Evolutionary conservation across 1,284 basidiomycete genomes (phyloP).

Genomic region (Sutorius eximius): DNA sequence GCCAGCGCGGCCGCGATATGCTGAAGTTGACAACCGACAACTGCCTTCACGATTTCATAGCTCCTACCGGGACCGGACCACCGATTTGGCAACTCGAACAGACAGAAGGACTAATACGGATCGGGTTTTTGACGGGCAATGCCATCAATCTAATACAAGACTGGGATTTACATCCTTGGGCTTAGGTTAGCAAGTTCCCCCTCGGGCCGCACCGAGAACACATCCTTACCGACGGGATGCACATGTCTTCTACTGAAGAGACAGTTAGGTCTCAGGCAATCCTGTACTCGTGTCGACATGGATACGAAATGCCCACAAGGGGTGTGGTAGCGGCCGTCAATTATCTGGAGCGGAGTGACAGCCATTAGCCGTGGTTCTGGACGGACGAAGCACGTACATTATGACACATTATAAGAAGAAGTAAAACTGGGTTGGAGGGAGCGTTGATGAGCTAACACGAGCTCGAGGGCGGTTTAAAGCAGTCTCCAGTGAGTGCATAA

Average conservation of each 20-base stretch:
- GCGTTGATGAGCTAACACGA: slow-evolving; percentile 7
- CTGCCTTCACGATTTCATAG: slow-evolving; percentile 21
- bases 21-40: neutral
- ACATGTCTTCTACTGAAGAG: slow-evolving; percentile 68
- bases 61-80: slow-evolving; percentile 15
- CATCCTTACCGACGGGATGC: slow-evolving; percentile 53
- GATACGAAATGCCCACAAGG: slow-evolving; percentile 73
- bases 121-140: slow-evolving; percentile 69
- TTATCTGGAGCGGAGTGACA: slow-evolving; percentile 47
- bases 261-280: slow-evolving; percentile 64
- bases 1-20: slow-evolving; percentile 24
- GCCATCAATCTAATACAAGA: slow-evolving; percentile 68
- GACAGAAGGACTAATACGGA: slow-evolving; percentile 61
- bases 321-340: slow-evolving; percentile 75
- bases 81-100: slow-evolving; percentile 55
- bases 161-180: slow-evolving; percentile 58
- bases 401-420: slow-evolving; percentile 59
- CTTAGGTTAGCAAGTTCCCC: slow-evolving; percentile 18
- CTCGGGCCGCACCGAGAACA: neutral
- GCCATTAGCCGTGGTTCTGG: slow-evolving; percentile 6
- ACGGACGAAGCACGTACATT: slow-evolving; percentile 52
- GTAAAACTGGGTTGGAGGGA: slow-evolving; percentile 17
- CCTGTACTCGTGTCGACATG: slow-evolving; percentile 68
- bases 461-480: slow-evolving; percentile 22
- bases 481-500: slow-evolving; percentile 16